A percentile compares a stretch with the other conserved stretches of the same genome.
Evolutionary conservation across 2,329 filamentous ascomycete species (phyloP).

Genomic region (Cephalotrichum gorgonifer): DNA sequence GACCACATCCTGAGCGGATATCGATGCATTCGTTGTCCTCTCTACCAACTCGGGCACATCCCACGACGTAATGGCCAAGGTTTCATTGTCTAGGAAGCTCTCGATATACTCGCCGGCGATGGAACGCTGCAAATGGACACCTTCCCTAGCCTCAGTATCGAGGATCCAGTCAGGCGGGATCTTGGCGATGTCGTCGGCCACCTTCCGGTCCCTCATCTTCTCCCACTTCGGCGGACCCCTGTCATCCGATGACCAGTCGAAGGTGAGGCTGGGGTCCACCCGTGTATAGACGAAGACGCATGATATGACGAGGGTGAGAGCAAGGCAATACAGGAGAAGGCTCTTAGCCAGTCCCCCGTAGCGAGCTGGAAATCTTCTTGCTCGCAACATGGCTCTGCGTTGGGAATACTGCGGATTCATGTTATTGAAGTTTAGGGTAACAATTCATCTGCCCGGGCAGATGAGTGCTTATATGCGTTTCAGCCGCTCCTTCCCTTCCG

Average conservation of each 20-base stretch:
- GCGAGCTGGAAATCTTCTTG: too few species aligned
- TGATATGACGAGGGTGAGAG: too few species aligned
- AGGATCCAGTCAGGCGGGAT: neutral
- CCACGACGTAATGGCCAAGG: neutral
- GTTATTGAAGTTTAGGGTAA: too few species aligned
- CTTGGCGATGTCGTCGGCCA: neutral
- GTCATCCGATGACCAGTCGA: neutral
- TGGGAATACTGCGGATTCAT: too few species aligned
- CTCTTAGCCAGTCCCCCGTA: too few species aligned
- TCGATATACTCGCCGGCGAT: slow-evolving; percentile 2
- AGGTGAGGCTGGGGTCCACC: too few species aligned
- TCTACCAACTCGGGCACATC: neutral
- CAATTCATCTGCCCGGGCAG: too few species aligned
- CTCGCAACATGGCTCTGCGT: too few species aligned
- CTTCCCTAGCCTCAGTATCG: neutral
- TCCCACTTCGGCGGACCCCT: neutral
- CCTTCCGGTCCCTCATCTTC: neutral
- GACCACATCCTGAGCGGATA: slow-evolving; percentile 6
- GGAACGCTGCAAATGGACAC: neutral
- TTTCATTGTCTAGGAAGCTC: neutral
- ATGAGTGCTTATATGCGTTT: too few species aligned
- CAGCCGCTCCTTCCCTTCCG: too few species aligned
- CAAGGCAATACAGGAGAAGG: too few species aligned
- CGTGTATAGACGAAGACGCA: too few species aligned
- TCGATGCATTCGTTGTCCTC: neutral